Evolutionary conservation across 1,284 basidiomycete species (phyloP), one percentile per base, ranked within the genome.

Genomic region (Xerocomus minutiporus): DNA sequence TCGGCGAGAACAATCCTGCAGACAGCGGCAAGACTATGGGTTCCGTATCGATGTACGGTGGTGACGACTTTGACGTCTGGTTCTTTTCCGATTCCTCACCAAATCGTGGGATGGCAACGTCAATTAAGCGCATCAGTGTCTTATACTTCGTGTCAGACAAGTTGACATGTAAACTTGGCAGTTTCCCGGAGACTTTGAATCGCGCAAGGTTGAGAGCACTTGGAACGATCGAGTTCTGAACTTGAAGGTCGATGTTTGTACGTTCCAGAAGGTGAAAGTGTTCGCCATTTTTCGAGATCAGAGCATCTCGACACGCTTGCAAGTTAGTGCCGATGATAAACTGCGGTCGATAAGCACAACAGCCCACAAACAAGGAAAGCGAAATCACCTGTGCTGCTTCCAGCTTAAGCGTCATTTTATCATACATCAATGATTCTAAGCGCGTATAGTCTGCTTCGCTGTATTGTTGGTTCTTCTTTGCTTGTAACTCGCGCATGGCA

Each of bases 141-240:
- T 96, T 93, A 74, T 99, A 99, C 72, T 99, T 99, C 23, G 80
- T 80, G 62, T 99, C 97, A 6, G 97, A 99, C 57, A 99, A 80
- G 71, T 99, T 99, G 67, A 97, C 80, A 63, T 91, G 87, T 6
- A 99, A 77, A 41, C 83, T 84, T 1, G 97, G 96, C 51, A 99
- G 74, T 57, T 88, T 89, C 9, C 96, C 97, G 1, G 91, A 86
- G 50, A 99, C 79, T 72, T 97, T 99, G 80, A 98, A 90, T 41
- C 89, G 82, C 8, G 95, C 85, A 42, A 99, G 79, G 58, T 83
- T 95, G 36, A 90, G 81, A 5, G 87, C 92, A 52, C 84, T 86
- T 0, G 93, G 87, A 31, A 97, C 85, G 60, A 99, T 99, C 2
- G 94, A 97, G 66, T 90, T 97, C 62, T 98, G 92, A 17, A 97